Percentiles rank a stretch among this genome's conserved stretches.
Conservation (phyloP, 116 monocot genomes). For the Phalaenopsis hybrid region DNA sequence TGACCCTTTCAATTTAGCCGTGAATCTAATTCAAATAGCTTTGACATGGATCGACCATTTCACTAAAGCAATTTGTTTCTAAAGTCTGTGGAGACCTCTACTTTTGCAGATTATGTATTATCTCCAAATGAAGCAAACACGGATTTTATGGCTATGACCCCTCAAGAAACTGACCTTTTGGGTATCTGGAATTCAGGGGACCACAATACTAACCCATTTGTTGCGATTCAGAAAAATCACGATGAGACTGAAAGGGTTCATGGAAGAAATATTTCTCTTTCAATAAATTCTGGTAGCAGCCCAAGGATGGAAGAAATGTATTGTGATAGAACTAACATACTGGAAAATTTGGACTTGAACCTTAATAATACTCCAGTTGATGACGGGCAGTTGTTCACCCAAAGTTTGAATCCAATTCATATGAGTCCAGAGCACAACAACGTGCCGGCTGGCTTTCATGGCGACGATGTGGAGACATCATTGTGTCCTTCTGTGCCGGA, state of each 20-base stretch:
- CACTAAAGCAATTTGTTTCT: constrained; percentile 30
- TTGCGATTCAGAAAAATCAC: constrained; percentile 9
- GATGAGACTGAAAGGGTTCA: constrained; percentile 29
- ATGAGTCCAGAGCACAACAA: constrained; percentile 9
- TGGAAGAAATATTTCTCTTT: constrained; percentile 15
- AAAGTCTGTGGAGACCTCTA: constrained; percentile 1
- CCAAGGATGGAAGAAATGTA: constrained; percentile 26
- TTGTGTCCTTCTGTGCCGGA: constrained; percentile 19
- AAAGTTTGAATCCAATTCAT: constrained; percentile 4
- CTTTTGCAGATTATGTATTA: too few relatives aligned
- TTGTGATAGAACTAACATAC: constrained; percentile 16
- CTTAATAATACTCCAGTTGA: constrained; percentile 24
- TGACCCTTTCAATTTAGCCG: constrained; percentile 31
- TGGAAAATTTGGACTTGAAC: constrained; percentile 41
- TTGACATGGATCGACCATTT: constrained; percentile 25
- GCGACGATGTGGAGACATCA: constrained; percentile 10
- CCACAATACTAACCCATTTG: constrained; percentile 18
- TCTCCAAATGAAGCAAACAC: constrained; percentile 17
- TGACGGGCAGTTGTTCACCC: constrained; percentile 14
- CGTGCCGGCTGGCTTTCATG: background rate
- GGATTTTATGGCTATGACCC: constrained; percentile 3
- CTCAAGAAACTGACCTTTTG: constrained; percentile 22
- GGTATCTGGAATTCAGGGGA: constrained; percentile 29
- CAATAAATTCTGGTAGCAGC: too few relatives aligned
- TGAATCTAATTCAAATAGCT: constrained; percentile 22